These are phyloP conservation scores for Lablab purpureus DNA, from an alignment of 306 rosid genomes.

Conservation along the genomic window DNA sequence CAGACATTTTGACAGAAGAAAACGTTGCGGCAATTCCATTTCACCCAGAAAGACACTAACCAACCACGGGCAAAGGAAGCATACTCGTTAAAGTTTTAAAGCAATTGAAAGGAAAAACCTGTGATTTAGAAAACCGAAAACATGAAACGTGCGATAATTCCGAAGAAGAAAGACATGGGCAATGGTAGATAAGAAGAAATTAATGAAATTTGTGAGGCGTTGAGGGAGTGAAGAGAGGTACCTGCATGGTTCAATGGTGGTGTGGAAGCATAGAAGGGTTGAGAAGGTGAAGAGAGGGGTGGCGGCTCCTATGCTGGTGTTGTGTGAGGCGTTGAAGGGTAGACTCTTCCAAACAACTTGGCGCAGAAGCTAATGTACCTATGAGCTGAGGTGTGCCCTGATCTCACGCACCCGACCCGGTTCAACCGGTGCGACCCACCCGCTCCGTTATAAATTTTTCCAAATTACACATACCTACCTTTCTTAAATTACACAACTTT, in stretches of 20 bases:
- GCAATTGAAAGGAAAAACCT: not conserved
- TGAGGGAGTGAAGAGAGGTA: conserved; percentile 19
- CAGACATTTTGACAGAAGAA: not conserved
- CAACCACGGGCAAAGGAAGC: not conserved
- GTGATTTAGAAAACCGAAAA: not conserved
- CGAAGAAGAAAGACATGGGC: not conserved
- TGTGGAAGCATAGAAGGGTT: not conserved
- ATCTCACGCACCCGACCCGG: conserved; percentile 10
- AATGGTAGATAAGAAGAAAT: not conserved
- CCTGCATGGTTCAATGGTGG: conserved; percentile 46
- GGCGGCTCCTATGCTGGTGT: conserved; percentile 44
- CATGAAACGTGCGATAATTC: not conserved
- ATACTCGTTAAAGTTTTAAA: not conserved
- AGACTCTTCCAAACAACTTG: conserved; percentile 61
- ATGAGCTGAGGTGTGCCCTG: conserved; percentile 41
- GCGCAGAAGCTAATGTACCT: conserved; percentile 41
- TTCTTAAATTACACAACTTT: too few species aligned
- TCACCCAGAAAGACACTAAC: not conserved
- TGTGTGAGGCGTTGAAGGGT: conserved; percentile 47
- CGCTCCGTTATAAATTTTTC: too few species aligned
- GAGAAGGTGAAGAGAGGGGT: not conserved
- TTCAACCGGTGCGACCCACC: not conserved
- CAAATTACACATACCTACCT: too few species aligned
- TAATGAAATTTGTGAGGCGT: not conserved
- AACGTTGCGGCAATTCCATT: not conserved